phyloP scores from a whole-genome alignment of 352 stramenopile genomes.

The Plasmopara viticola region DNA sequence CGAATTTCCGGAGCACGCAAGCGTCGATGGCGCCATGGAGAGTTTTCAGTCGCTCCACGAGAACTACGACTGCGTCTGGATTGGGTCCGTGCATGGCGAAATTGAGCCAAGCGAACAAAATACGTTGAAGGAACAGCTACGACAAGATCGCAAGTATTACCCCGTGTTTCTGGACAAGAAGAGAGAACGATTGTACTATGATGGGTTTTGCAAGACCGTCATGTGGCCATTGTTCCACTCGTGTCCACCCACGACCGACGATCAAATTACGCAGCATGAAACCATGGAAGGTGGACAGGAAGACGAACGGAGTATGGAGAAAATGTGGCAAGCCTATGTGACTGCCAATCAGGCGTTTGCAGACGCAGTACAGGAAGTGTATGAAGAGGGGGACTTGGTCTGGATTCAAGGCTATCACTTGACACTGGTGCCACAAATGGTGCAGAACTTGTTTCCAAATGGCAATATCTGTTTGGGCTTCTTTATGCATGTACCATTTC shows the following conservation, averaged over 20 bases:
- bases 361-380: conserved; percentile 80
- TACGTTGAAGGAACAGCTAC: conserved; percentile 75
- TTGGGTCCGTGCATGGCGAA: conserved; percentile 74
- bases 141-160: conserved; percentile 88
- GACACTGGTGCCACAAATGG: conserved; percentile 84
- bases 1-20: conserved; percentile 69
- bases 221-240: conserved; percentile 90
- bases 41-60: conserved; percentile 75
- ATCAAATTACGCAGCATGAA: conserved; percentile 63
- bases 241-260: conserved; percentile 67
- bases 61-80: conserved; percentile 79
- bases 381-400: conserved; percentile 85
- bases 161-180: conserved; percentile 87
- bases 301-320: conserved; percentile 69
- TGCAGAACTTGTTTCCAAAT: conserved; percentile 86
- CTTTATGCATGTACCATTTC: conserved; percentile 90
- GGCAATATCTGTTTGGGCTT: conserved; percentile 83
- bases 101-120: conserved; percentile 77
- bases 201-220: conserved; percentile 88
- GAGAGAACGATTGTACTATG: conserved; percentile 82
- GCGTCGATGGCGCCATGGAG: conserved; percentile 66
- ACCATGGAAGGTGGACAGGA: conserved; percentile 37
- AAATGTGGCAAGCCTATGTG: conserved; percentile 87
- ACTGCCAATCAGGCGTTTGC: conserved; percentile 82
- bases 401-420: conserved; percentile 91